Evolutionary conservation across 257 asterid genomes (phyloP).

Genomic region (Penstemon davidsonii): DNA sequence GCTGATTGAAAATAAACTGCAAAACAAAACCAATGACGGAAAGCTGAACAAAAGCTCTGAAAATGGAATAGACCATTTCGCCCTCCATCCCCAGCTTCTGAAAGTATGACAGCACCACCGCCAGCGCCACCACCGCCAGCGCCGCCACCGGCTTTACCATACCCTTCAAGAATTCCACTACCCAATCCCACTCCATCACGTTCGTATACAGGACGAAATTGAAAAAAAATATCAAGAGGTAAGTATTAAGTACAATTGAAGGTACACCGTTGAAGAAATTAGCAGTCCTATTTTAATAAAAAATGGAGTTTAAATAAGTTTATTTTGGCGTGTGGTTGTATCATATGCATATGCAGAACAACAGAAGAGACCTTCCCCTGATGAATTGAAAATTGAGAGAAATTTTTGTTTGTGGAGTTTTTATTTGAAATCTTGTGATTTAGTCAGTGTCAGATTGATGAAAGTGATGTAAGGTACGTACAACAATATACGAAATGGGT

Average conservation of each 20-base stretch:
- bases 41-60: conserved; percentile 84
- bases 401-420: conserved; percentile 39
- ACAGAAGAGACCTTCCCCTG: conserved; percentile 64
- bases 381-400: conserved; percentile 22
- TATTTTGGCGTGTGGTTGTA: not conserved
- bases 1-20: conserved; percentile 73
- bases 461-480: conserved; percentile 33
- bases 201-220: not conserved
- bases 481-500: conserved; percentile 37
- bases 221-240: not conserved
- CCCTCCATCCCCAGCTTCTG: conserved; percentile 73
- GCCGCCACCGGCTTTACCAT: conserved; percentile 89
- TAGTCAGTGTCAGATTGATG: conserved; percentile 1
- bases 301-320: not conserved
- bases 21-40: conserved; percentile 87
- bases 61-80: conserved; percentile 74
- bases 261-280: not conserved
- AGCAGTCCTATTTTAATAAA: not conserved
- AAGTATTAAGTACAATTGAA: not conserved
- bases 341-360: not conserved
- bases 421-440: conserved; percentile 16
- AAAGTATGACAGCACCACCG: conserved; percentile 57
- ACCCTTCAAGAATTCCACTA: conserved; percentile 62
- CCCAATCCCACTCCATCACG: conserved; percentile 69
- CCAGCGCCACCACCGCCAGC: conserved; percentile 74